Base-by-base conservation (phyloP, 2,329 filamentous ascomycete genomes). In the Penicillium sp. region DNA sequence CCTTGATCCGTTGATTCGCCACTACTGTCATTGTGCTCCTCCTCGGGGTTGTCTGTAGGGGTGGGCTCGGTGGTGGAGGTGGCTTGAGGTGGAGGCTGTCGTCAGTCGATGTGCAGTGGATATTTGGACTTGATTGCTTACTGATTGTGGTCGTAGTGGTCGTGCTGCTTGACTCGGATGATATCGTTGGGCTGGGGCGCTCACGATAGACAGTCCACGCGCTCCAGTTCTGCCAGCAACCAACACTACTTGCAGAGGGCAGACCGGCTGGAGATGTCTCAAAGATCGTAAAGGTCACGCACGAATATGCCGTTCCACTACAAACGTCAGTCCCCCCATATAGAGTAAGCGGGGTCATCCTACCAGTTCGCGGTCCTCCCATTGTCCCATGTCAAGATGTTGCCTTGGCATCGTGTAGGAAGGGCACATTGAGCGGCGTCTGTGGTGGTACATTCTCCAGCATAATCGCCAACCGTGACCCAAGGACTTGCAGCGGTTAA, bases 251-350 rank as follows among this genome's bases (percentile, higher is more conserved):
- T 11, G 55, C 55, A 23, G 55, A 57, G 8, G 45, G 55, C 17
- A 50, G 45, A 17, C 55, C 55, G 15, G 29, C 30, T 17, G 55
- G 55, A 1, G 45, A 57, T 19, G 54, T 56, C 30, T 57, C 44
- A 29, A 57, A 57, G 30, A 56, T 49, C 7, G 54, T 56, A 19
- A 56, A 56, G 7, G 54, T 56, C 21, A 56, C 45, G 46, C 55
- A 57, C 15, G 55, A 57, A 44, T 35, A 56, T 13, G 26, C 44
- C 21, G 54, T 6, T 49, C 44, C 54, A 49, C 54, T 56, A 29
- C 29, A 21, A 23, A 6, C 11, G 3, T 41, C 9, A 41, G 35
- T 41, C 2, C 35, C 15, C 5, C 1, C 11, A 15, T 9, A 38
- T 19, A 9, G n/a, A 41, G 9, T 15, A 53, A 17, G 17, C n/a